Evolutionary conservation across 345 rosid genomes (phyloP), one percentile per base, ranked within the genome.

Genomic region (Hirschfeldia incana): DNA sequence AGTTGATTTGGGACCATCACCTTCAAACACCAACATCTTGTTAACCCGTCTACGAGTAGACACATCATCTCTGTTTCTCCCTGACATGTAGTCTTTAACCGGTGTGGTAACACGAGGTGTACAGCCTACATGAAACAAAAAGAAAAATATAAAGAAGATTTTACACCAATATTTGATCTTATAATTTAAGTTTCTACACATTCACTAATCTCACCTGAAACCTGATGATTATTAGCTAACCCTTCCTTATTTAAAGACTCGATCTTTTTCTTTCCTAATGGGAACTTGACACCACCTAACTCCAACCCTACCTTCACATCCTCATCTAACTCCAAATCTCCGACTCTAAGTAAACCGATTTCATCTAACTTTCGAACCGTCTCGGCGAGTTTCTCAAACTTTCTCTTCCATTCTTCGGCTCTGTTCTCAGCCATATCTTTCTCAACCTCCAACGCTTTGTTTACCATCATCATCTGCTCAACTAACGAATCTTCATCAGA

Each of bases 391-490:
- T 84, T 87, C 83, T 70, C 82, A 67, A 80, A 85, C 84, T 82
- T 89, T 30, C 16, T 66, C 82, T 86, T 93, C 93, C 92, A 89
- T 15, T 49, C 51, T 78, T 83, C 81, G 13, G 81, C 80, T 36
- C 87, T 84, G 1, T n/a, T 79, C 83, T 84, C 89, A 66, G 86
- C 92, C 73, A 16, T 65, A 37, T 78, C 70, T 85, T 87, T 88
- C 86, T 87, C 89, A 62, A 58, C 60, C 69, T 86, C 85, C 73
- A 88, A 78, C 16, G 76, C 73, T 37, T 3, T 34, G 74, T 86
- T 89, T 85, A 87, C 87, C 66, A 69, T 73, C 85, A 85, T 79
- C 85, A 85, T 79, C 44, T 90, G 83, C 79, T 83, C 85, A 61
- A 78, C 17, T 51, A 85, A 76, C 33, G 63, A 36, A 74, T 78